Evolutionary conservation across 2,329 filamentous ascomycete genomes (phyloP).

Genomic region (Scedosporium minutisporum): DNA sequence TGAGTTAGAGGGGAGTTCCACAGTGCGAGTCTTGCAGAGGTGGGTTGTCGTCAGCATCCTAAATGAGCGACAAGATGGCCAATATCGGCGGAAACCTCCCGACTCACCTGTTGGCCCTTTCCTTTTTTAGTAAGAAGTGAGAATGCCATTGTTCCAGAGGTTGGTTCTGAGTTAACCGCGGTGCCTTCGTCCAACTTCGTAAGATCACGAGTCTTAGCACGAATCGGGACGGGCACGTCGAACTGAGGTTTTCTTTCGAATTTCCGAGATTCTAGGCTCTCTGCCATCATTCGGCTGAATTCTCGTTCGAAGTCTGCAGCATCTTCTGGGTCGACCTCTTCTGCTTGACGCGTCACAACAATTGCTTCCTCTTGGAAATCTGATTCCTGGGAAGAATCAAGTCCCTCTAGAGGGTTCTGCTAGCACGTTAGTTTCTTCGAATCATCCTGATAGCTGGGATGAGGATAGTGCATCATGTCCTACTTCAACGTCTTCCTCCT

Average conservation of each 20-base stretch:
- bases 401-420: slow-evolving; percentile 20
- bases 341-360: slow-evolving; percentile 81
- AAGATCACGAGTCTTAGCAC: slow-evolving; percentile 55
- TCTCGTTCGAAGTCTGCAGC: slow-evolving; percentile 97
- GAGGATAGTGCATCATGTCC: not conserved
- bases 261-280: slow-evolving; percentile 90
- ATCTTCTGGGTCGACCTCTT: slow-evolving; percentile 82
- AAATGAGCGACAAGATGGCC: not conserved
- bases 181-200: slow-evolving; percentile 19
- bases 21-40: slow-evolving; percentile 64
- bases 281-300: slow-evolving; percentile 96
- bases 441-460: not conserved
- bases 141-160: slow-evolving; percentile 73
- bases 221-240: slow-evolving; percentile 94
- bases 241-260: slow-evolving; percentile 92
- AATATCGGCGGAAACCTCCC: not conserved
- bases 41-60: slow-evolving; percentile 8
- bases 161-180: not conserved
- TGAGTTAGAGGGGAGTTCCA: slow-evolving; percentile 83
- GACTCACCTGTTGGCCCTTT: slow-evolving; percentile 75
- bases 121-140: slow-evolving; percentile 91
- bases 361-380: slow-evolving; percentile 81
- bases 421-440: not conserved
- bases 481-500: slow-evolving; percentile 34
- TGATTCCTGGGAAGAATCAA: slow-evolving; percentile 42